Conservation (phyloP, 805 yeast species). For the Scheffersomyces coipomensis region DNA sequence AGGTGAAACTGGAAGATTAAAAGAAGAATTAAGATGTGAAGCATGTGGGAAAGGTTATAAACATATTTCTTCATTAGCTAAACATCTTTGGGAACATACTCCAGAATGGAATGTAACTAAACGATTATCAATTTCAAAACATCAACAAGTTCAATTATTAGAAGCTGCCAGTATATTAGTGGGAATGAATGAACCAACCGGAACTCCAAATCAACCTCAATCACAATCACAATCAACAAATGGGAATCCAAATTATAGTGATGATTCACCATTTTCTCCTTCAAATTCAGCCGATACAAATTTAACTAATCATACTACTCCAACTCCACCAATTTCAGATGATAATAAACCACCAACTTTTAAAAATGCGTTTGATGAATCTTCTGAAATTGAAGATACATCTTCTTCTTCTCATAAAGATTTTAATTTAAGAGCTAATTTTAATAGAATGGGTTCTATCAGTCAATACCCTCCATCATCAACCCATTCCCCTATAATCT, state of each 20-base stretch:
- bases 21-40: slow-evolving; percentile 83
- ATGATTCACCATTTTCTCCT: slow-evolving; percentile 11
- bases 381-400: not conserved
- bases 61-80: slow-evolving; percentile 83
- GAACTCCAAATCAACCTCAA: not conserved
- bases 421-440: slow-evolving; percentile 1
- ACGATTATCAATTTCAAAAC: slow-evolving; percentile 76
- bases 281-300: slow-evolving; percentile 7
- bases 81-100: slow-evolving; percentile 91
- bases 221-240: not conserved
- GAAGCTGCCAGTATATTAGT: slow-evolving; percentile 79
- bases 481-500: not conserved
- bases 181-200: slow-evolving; percentile 55
- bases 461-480: slow-evolving; percentile 46
- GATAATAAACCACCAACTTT: slow-evolving; percentile 4
- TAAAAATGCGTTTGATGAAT: slow-evolving; percentile 7
- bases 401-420: not conserved
- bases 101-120: slow-evolving; percentile 92
- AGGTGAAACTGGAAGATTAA: slow-evolving; percentile 81
- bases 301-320: slow-evolving; percentile 7
- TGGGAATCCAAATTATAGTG: too few species aligned
- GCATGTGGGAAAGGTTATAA: slow-evolving; percentile 91
- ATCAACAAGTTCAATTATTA: slow-evolving; percentile 80
- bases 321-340: slow-evolving; percentile 11
- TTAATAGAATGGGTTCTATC: slow-evolving; percentile 38